Percentiles rank a stretch among this genome's conserved stretches.
phyloP scores from a whole-genome alignment of 148 eudicot genomes.

The Rhododendron williamsianum region DNA sequence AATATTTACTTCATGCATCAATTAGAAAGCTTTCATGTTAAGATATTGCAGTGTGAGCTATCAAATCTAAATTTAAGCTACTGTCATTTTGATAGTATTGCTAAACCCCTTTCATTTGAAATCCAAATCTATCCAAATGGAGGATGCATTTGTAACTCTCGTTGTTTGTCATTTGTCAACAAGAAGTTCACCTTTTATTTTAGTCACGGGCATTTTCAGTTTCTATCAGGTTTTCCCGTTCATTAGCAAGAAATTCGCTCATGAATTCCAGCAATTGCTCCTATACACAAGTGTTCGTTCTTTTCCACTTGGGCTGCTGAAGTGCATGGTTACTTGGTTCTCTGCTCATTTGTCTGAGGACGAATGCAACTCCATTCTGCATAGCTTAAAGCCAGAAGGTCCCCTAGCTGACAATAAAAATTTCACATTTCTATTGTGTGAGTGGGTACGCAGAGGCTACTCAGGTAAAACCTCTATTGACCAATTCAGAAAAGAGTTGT shows the following conservation, averaged over 20 bases:
- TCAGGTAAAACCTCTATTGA: slow-evolving; percentile 60
- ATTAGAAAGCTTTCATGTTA: too few species aligned
- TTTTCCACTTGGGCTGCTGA: slow-evolving; percentile 85
- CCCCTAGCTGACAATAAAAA: slow-evolving; percentile 30
- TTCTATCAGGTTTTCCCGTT: slow-evolving; percentile 60
- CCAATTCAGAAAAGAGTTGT: slow-evolving; percentile 41
- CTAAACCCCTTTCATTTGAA: neutral
- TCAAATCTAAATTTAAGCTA: neutral
- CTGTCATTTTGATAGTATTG: neutral
- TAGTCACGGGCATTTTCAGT: neutral
- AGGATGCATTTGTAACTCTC: neutral
- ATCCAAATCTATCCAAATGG: neutral
- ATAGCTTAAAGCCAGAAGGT: slow-evolving; percentile 37
- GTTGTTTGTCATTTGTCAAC: neutral
- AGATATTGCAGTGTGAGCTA: neutral
- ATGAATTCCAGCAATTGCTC: slow-evolving; percentile 53
- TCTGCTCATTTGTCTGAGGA: slow-evolving; percentile 63
- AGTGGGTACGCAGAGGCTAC: slow-evolving; percentile 68
- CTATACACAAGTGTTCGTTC: slow-evolving; percentile 45
- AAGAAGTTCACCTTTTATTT: neutral
- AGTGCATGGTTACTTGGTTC: slow-evolving; percentile 69
- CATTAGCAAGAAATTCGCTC: slow-evolving; percentile 44
- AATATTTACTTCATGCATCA: too few species aligned
- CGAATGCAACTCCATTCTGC: slow-evolving; percentile 46
- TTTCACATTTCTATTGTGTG: slow-evolving; percentile 54